A percentile compares a stretch with the other conserved stretches of the same genome.
Evolutionary conservation across 257 asterid genomes (phyloP).

Genomic region (Handroanthus guayacan): DNA sequence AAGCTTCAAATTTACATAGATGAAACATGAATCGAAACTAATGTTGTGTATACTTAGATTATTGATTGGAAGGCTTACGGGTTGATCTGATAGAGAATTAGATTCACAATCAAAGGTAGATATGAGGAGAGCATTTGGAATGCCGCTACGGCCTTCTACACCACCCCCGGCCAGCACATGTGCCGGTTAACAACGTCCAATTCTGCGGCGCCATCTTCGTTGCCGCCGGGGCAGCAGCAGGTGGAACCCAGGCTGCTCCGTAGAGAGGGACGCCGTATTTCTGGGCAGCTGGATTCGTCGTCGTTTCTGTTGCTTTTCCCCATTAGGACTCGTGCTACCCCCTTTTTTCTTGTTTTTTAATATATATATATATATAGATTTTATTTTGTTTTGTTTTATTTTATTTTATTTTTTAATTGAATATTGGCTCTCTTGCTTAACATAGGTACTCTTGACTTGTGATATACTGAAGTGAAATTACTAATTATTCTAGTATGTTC

Average conservation of each 20-base stretch:
- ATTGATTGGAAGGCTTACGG: conserved; percentile 49
- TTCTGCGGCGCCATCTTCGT: background rate
- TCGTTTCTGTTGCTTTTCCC: background rate
- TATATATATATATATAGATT: too few relatives aligned
- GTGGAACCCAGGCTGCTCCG: conserved; percentile 65
- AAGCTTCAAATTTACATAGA: background rate
- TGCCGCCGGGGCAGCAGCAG: conserved; percentile 21
- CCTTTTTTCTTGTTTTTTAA: too few relatives aligned
- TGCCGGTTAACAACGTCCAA: conserved; percentile 33
- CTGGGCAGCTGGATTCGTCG: conserved; percentile 34
- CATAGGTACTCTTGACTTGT: background rate
- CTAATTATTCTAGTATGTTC: too few relatives aligned
- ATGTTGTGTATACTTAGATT: background rate
- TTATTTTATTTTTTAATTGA: too few relatives aligned
- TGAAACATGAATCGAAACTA: background rate
- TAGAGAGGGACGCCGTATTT: conserved; percentile 64
- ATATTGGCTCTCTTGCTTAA: background rate
- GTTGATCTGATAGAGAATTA: conserved; percentile 54
- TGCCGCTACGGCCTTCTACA: conserved; percentile 65
- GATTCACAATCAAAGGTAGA: conserved; percentile 45
- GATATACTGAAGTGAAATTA: background rate
- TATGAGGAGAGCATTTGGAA: conserved; percentile 54
- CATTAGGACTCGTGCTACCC: background rate
- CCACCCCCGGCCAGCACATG: conserved; percentile 68
- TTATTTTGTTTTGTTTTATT: too few relatives aligned